These are phyloP conservation scores for Auricularia auricula-judae DNA, from an alignment of 768 basidiomycete genomes.

Conservation along the genomic window DNA sequence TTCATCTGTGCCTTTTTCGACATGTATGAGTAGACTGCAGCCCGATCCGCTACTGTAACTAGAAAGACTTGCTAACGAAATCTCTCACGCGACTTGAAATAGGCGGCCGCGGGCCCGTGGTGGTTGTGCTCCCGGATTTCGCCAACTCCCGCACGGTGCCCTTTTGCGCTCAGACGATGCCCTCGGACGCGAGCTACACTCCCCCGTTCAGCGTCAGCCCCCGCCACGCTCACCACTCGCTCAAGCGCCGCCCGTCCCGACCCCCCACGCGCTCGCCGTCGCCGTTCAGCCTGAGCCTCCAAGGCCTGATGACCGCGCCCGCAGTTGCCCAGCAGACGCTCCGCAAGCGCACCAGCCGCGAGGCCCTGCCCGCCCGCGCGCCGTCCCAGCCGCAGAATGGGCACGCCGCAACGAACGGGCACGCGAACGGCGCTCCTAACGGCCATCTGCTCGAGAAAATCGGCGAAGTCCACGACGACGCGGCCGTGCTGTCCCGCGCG, in stretches of 20 bases:
- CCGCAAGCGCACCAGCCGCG: slow-evolving; percentile 26
- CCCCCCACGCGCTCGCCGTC: slow-evolving; percentile 31
- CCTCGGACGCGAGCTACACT: not conserved
- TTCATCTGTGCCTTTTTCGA: no score
- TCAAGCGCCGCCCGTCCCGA: slow-evolving; percentile 4
- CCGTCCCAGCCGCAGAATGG: slow-evolving; percentile 14
- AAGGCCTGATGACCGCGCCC: no score
- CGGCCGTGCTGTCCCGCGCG: not conserved
- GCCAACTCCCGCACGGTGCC: no score
- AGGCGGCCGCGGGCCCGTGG: no score
- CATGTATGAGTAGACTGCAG: no score
- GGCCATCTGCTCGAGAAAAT: slow-evolving; percentile 2
- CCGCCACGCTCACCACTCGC: not conserved
- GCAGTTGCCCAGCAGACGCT: slow-evolving; percentile 17
- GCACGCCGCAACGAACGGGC: slow-evolving; percentile 11
- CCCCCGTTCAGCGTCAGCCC: not conserved
- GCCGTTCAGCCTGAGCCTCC: slow-evolving; percentile 18
- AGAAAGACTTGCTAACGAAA: no score
- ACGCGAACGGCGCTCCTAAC: slow-evolving; percentile 5
- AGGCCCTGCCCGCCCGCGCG: slow-evolving; percentile 13
- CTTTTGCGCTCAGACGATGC: not conserved
- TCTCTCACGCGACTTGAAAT: no score
- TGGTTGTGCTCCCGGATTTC: no score
- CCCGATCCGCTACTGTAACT: no score
- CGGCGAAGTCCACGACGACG: slow-evolving; percentile 6